A percentile compares a stretch with the other conserved stretches of the same genome.
These are phyloP conservation scores for Mycena chlorophos DNA, from an alignment of 768 basidiomycete species.

Conservation along the genomic window DNA sequence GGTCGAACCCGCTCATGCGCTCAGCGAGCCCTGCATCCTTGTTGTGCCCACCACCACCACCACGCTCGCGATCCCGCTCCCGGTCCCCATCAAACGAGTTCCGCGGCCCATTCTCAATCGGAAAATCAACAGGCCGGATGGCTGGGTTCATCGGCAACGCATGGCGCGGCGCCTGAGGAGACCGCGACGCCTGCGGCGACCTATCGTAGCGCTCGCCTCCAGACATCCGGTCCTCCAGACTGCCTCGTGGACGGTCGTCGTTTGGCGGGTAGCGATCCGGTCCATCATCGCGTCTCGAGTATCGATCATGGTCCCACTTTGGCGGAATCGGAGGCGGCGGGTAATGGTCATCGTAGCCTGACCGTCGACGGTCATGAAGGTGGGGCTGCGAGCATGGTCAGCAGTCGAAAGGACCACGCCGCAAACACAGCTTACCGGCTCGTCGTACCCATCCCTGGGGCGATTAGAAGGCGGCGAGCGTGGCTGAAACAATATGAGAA, in stretches of 20 bases:
- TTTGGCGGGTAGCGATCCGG: background rate
- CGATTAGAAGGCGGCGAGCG: constrained; percentile 15
- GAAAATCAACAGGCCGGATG: background rate
- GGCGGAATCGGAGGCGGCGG: constrained; percentile 4
- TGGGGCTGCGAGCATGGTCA: background rate
- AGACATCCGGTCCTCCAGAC: background rate
- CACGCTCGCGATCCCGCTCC: background rate
- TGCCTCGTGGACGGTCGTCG: background rate
- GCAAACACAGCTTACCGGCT: constrained; percentile 5
- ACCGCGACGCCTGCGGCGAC: background rate
- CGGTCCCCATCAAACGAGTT: background rate
- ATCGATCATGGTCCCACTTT: constrained; percentile 9
- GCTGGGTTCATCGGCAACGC: background rate
- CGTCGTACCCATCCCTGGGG: constrained; percentile 13
- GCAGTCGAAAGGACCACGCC: background rate
- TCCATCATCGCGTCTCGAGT: background rate
- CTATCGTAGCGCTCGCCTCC: background rate
- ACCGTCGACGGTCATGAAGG: constrained; percentile 13
- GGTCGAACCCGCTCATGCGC: background rate
- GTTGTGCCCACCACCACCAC: background rate
- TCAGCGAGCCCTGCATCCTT: background rate
- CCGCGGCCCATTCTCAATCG: background rate
- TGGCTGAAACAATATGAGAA: too few species aligned
- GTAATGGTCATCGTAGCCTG: constrained; percentile 3
- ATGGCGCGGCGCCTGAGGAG: background rate